Conservation (phyloP, 371 early-diverging fungal species). For the Nematocida sp. region DNA sequence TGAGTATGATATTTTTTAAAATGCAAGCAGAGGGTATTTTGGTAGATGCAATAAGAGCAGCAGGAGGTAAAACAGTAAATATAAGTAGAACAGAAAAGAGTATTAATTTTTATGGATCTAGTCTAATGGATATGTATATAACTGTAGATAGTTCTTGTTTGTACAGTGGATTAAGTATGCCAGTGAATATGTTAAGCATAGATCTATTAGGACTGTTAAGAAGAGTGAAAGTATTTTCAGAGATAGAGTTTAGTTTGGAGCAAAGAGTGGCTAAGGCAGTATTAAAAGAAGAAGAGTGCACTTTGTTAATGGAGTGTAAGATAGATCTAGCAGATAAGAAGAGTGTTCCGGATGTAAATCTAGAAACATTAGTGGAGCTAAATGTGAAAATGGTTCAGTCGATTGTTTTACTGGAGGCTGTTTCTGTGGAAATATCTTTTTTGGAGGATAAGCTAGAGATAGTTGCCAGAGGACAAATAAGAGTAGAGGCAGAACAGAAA, state of each 20-base stretch:
- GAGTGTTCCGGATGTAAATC: neutral
- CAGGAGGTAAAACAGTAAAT: no score
- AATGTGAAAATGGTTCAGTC: neutral
- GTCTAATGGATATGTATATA: constrained; percentile 15
- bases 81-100: constrained; percentile 4
- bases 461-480: constrained; percentile 14
- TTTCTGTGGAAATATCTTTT: constrained; percentile 8
- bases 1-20: no score
- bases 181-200: constrained; percentile 2
- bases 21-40: no score
- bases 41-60: no score
- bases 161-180: neutral
- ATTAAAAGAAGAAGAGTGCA: constrained; percentile 21
- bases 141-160: constrained; percentile 2
- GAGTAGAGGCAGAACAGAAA: constrained; percentile 11
- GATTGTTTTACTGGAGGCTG: neutral
- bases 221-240: constrained; percentile 27
- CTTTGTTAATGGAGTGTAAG: constrained; percentile 9
- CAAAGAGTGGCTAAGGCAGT: neutral
- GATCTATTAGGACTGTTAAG: constrained; percentile 17
- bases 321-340: neutral
- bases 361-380: constrained; percentile 8
- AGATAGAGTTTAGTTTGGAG: constrained; percentile 5
- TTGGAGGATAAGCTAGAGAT: neutral
- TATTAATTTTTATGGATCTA: constrained; percentile 1